Evolutionary conservation across 2,329 filamentous ascomycete species (phyloP), one percentile per base, ranked within the genome.

Genomic region (Penicillium olsonii): DNA sequence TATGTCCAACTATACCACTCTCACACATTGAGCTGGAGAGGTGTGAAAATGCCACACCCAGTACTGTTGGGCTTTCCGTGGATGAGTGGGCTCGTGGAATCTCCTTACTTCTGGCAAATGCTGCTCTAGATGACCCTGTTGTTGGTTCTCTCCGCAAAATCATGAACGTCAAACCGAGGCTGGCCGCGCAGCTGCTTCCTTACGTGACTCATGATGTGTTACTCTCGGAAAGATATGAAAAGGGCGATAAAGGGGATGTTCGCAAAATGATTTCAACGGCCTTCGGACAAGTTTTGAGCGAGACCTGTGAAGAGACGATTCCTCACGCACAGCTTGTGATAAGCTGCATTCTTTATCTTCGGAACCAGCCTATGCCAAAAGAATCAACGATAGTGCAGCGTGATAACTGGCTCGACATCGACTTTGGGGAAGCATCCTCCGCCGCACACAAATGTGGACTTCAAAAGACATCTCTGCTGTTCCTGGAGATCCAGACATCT

Each of bases 161-260:
- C 33, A 74, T 96, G 4, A 69, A 75, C 11, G 78, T 79, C 11
- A 82, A 92, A 20, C 78, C 82, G 34, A 81, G 82, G 0, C 84
- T 96, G 63, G 87, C 91, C 0, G 81, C 85, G 52, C 81, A 84
- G 35, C 77, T 90, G 0, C 86, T 97, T 42, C 91, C 92, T 0
- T 95, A 89, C 57, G 81, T 97, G 45, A 75, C 95, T 3, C 95
- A 99, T 69, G 76, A 96, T 35, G 84, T 91, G 14, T 77, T 99
- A 0, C 75, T 84, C 1, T 80, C 83, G 34, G 86, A 92, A 61
- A 71, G 81, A n/a, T 79, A 87, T 22, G 77, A 78, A 29, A 79
- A 85, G 24, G 80, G 84, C 54, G 73, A 78, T 33, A 79, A 84
- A 22, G 80, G 84, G 54, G 73, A 69, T 1, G 73, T 84, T 26